phyloP scores from a whole-genome alignment of 805 yeast genomes.

The Candida anglica region DNA sequence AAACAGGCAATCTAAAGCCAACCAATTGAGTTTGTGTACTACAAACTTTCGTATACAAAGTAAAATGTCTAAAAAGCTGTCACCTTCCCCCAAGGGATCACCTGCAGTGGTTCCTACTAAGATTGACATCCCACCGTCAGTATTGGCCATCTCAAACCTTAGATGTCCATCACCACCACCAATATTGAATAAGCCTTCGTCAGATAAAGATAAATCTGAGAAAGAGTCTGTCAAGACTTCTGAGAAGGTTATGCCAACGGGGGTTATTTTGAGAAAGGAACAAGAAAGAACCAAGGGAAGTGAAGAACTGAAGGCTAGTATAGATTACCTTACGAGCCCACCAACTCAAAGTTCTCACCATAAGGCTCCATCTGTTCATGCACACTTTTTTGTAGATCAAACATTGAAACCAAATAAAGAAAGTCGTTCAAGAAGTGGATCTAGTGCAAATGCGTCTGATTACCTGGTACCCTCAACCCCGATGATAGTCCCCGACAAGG shows the following conservation, averaged over 20 bases:
- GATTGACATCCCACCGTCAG: conserved; percentile 40
- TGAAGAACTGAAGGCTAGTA: too few relatives aligned
- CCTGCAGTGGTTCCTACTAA: background rate
- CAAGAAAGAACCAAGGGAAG: too few relatives aligned
- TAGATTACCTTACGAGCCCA: background rate
- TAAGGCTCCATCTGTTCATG: conserved; percentile 65
- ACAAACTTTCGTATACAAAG: too few relatives aligned
- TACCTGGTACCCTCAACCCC: conserved; percentile 7
- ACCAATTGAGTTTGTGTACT: too few relatives aligned
- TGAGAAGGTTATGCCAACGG: too few relatives aligned
- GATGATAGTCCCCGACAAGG: background rate
- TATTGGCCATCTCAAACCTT: conserved; percentile 53
- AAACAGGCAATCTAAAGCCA: too few relatives aligned
- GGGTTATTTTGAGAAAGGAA: too few relatives aligned
- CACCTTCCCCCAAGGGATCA: background rate
- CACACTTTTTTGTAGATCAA: conserved; percentile 73
- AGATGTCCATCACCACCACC: conserved; percentile 77
- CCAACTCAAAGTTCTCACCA: conserved; percentile 39
- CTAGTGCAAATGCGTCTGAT: conserved; percentile 26
- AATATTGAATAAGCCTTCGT: conserved; percentile 37
- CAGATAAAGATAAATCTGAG: too few relatives aligned
- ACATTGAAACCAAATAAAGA: conserved; percentile 48
- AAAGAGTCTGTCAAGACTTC: too few relatives aligned
- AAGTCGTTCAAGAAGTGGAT: conserved; percentile 38
- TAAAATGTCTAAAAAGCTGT: background rate